phyloP scores from a whole-genome alignment of 768 basidiomycete species.

The Hypsizygus marmoreus region DNA sequence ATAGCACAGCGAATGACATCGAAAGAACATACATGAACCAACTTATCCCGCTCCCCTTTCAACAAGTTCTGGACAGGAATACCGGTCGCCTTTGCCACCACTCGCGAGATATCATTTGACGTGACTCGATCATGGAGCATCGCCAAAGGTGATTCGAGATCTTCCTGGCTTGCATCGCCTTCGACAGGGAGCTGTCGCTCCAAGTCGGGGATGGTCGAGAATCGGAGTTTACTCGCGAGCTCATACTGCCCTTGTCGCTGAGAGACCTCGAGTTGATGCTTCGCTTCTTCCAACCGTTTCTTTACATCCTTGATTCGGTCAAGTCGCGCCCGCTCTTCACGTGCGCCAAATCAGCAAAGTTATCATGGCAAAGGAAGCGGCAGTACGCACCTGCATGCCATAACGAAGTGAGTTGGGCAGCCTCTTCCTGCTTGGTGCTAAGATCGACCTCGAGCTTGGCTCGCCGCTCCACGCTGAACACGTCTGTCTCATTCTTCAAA shows the following conservation, averaged over 20 bases:
- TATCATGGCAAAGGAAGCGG: neutral
- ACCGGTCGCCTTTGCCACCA: slow-evolving; percentile 86
- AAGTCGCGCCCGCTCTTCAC: slow-evolving; percentile 64
- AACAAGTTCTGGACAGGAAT: slow-evolving; percentile 88
- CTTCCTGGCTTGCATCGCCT: slow-evolving; percentile 36
- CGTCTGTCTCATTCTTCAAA: slow-evolving; percentile 84
- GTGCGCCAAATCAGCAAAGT: neutral
- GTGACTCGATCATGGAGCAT: slow-evolving; percentile 88
- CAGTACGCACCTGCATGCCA: slow-evolving; percentile 71
- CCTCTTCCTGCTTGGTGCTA: slow-evolving; percentile 60
- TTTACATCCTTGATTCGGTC: slow-evolving; percentile 74
- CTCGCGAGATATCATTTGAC: slow-evolving; percentile 85
- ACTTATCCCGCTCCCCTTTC: slow-evolving; percentile 87
- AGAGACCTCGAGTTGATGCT: slow-evolving; percentile 83
- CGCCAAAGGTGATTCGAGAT: slow-evolving; percentile 51
- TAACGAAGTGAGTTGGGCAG: slow-evolving; percentile 56
- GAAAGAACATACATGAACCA: slow-evolving; percentile 67
- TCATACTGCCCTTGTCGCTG: slow-evolving; percentile 90
- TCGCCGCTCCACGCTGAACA: slow-evolving; percentile 77
- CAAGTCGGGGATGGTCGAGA: slow-evolving; percentile 82
- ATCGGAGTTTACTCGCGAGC: slow-evolving; percentile 79
- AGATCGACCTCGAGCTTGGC: slow-evolving; percentile 67
- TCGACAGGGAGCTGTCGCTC: slow-evolving; percentile 68
- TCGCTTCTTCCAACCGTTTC: slow-evolving; percentile 76
- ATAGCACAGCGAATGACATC: neutral